Conservation (phyloP, 345 rosid genomes). For the Moringa oleifera region DNA sequence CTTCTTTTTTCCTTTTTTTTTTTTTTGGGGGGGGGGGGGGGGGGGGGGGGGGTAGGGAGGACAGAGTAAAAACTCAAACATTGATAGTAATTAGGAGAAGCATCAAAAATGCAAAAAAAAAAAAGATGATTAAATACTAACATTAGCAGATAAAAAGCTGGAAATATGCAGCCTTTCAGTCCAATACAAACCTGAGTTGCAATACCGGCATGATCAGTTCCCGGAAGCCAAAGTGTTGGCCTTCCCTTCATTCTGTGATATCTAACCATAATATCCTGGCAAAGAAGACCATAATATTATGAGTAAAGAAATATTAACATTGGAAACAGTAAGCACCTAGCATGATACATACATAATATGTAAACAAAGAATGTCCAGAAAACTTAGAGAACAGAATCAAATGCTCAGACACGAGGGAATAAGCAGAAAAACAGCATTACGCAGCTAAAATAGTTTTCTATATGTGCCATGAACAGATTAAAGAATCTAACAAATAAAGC, state of each 20-base stretch:
- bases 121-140: background rate
- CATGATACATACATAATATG: no score
- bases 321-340: background rate
- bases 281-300: conserved; percentile 20
- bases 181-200: conserved; percentile 78
- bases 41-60: no score
- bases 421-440: no score
- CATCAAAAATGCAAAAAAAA: conserved; percentile 1
- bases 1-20: no score
- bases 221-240: conserved; percentile 98
- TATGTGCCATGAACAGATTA: no score
- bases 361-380: no score
- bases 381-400: no score
- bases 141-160: background rate
- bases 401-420: no score
- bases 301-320: conserved; percentile 12
- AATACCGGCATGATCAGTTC: conserved; percentile 98
- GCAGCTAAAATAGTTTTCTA: no score
- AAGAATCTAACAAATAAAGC: no score
- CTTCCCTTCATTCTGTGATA: conserved; percentile 90
- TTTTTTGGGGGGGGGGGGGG: no score
- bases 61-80: no score
- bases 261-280: conserved; percentile 84
- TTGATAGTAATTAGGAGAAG: background rate
- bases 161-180: conserved; percentile 15